Conservation (phyloP, 148 eudicot genomes). For the Cornus controversa region DNA sequence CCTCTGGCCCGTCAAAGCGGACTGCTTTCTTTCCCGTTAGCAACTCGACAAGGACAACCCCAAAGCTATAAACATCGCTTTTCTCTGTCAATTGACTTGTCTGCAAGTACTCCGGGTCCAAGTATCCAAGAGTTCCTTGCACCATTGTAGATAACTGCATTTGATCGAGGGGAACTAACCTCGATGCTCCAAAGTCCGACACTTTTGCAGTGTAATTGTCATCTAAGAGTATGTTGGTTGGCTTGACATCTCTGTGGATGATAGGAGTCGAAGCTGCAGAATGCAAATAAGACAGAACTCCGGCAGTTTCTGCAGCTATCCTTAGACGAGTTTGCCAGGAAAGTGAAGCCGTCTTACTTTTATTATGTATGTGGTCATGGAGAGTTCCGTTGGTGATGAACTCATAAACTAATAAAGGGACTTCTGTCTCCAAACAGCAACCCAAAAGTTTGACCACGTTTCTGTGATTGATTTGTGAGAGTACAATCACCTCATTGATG, state of each 20-base stretch:
- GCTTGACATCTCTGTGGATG: no score
- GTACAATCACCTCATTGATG: no score
- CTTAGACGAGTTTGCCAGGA: conserved; percentile 2
- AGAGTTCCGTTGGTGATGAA: conserved; percentile 13
- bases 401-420: no score
- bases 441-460: conserved; percentile 12
- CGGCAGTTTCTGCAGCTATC: conserved; percentile 5
- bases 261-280: background rate
- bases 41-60: conserved; percentile 44
- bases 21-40: no score
- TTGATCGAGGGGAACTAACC: background rate
- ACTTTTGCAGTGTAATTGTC: background rate
- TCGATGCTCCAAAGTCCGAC: background rate
- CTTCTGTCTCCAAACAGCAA: no score
- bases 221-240: background rate
- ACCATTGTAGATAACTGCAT: background rate
- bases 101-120: background rate
- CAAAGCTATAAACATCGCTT: conserved; percentile 85
- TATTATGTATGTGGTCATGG: conserved; percentile 8
- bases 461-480: no score
- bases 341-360: background rate
- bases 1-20: no score
- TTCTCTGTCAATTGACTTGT: conserved; percentile 7
- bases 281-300: conserved; percentile 1
- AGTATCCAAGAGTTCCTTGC: conserved; percentile 9